Evolutionary conservation across 371 early-diverging fungal species (phyloP).

Genomic region (Syncephalastrum sp.): DNA sequence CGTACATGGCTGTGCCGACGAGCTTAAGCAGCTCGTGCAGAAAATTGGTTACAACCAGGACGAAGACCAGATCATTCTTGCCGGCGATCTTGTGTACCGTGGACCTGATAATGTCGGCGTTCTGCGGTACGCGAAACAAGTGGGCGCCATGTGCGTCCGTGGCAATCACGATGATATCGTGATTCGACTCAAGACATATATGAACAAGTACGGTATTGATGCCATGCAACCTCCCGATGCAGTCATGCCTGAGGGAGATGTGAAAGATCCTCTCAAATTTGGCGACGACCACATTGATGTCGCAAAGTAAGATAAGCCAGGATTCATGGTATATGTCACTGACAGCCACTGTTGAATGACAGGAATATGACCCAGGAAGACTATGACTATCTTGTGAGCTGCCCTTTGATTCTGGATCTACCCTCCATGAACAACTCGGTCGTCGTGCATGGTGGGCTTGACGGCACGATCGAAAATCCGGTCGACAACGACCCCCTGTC

Average conservation of each 20-base stretch:
- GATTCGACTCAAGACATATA: constrained; percentile 58
- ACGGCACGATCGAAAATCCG: constrained; percentile 46
- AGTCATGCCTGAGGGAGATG: constrained; percentile 32
- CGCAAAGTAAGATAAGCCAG: constrained; percentile 29
- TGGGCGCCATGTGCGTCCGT: constrained; percentile 63
- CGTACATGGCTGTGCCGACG: constrained; percentile 64
- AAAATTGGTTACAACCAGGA: constrained; percentile 38
- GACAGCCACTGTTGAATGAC: neutral
- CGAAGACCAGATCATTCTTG: constrained; percentile 60
- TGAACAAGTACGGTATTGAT: constrained; percentile 23
- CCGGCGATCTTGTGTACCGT: constrained; percentile 71
- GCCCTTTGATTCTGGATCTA: constrained; percentile 60
- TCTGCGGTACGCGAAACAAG: constrained; percentile 46
- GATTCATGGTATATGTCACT: neutral
- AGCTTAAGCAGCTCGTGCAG: constrained; percentile 50
- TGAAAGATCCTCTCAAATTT: constrained; percentile 42
- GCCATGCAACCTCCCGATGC: constrained; percentile 24
- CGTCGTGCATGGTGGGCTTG: constrained; percentile 70
- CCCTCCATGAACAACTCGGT: constrained; percentile 55
- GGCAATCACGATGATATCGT: constrained; percentile 83
- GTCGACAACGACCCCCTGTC: constrained; percentile 50
- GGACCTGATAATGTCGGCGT: constrained; percentile 71
- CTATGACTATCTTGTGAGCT: constrained; percentile 53
- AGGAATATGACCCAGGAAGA: constrained; percentile 51
- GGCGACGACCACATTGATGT: constrained; percentile 40